Evolutionary conservation across 176 grass and related monocot species (phyloP), one percentile per base, ranked within the genome.

Genomic region (Dactylis glomerata): DNA sequence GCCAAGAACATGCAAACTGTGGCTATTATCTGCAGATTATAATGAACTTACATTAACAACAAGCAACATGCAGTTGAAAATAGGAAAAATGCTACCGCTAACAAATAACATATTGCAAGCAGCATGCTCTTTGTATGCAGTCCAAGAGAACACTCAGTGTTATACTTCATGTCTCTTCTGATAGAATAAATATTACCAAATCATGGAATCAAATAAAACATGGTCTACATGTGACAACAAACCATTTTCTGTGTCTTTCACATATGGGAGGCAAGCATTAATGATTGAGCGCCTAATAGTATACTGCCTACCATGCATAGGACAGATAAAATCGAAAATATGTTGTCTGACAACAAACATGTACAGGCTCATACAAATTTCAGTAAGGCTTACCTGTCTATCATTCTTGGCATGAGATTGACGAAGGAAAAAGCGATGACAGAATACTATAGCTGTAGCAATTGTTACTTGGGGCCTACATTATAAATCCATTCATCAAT

Each of bases 1-100:
- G 92, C 95, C 82, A 97, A 85, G 81, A 97, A 97, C 95, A 97
- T 97, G 76, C 95, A 97, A 82, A 97, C 92, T 38, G 95, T 97
- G 44, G 95, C 95, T 78, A 97, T 84, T 68, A 88, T 97, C 92
- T 94, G 88, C 75, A 87, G 50, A 7, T 50, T 71, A 61, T 51
- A 89, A 61, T 50, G 2, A 85, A 14, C 16, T 36, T 24, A 49
- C 36, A 81, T 28, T 80, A 75, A 75, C 12, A 75, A 38, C 9
- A 63, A 77, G 14, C 56, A 51, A 89, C 28, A 49, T 33, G 36
- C 49, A 68, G 20, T 55, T 26, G 2, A 84, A 22, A 77, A 51
- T 51, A 51, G 19, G 47, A 17, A 51, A 51, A 51, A 51, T 51
- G 50, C 50, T 52, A 52, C 50, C 50, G 6, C 19, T 52, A 20